Evolutionary conservation across 2,329 filamentous ascomycete species (phyloP).

Genomic region (Calonectria multiphialidica): DNA sequence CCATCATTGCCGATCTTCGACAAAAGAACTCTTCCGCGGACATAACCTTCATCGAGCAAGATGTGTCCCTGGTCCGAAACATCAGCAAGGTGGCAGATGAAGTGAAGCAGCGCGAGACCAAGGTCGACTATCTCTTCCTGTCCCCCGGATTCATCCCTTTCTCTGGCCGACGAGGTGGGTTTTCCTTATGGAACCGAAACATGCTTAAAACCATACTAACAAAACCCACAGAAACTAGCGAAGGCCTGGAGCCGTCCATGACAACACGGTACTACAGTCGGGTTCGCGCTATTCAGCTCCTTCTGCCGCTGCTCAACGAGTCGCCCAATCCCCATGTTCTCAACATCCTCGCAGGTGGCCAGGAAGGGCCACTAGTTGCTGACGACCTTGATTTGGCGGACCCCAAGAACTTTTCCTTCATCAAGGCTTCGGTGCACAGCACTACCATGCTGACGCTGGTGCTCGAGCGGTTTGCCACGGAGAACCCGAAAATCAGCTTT

Average conservation of each 20-base stretch:
- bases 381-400: slow-evolving; percentile 59
- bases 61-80: slow-evolving; percentile 62
- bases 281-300: slow-evolving; percentile 65
- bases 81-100: slow-evolving; percentile 60
- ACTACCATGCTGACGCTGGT: slow-evolving; percentile 62
- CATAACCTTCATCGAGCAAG: slow-evolving; percentile 60
- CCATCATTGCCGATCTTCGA: slow-evolving; percentile 56
- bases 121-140: slow-evolving; percentile 60
- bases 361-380: slow-evolving; percentile 59
- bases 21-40: slow-evolving; percentile 55
- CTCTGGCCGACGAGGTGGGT: slow-evolving; percentile 35
- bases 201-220: not conserved
- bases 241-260: slow-evolving; percentile 66
- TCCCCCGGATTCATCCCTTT: slow-evolving; percentile 50
- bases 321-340: slow-evolving; percentile 58
- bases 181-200: not conserved
- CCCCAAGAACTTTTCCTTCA: slow-evolving; percentile 48
- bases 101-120: slow-evolving; percentile 55
- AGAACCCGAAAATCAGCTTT: slow-evolving; percentile 54
- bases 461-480: slow-evolving; percentile 59
- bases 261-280: slow-evolving; percentile 70
- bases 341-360: slow-evolving; percentile 61
- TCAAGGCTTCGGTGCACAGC: slow-evolving; percentile 50
- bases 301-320: slow-evolving; percentile 65
- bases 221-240: slow-evolving; percentile 60